Conservation (phyloP, 495 filamentous ascomycete genomes). For the Lasiosphaeria miniovina region DNA sequence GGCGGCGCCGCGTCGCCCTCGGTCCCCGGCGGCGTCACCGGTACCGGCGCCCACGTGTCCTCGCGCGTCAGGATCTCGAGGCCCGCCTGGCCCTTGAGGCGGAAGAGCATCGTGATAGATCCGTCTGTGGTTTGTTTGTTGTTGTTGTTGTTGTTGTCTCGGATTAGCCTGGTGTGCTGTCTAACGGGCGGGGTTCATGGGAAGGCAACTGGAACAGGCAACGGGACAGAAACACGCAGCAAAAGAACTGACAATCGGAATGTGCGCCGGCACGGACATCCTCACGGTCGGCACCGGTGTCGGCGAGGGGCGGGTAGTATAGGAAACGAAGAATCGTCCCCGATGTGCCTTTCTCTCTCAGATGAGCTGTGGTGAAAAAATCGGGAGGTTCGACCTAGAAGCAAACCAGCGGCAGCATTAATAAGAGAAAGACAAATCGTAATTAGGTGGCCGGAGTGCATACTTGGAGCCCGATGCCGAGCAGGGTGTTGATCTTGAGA, state of each 20-base stretch:
- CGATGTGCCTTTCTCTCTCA: constrained; percentile 54
- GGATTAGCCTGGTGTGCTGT: too few species aligned
- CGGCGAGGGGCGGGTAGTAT: constrained; percentile 67
- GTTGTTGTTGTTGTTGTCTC: too few species aligned
- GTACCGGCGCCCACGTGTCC: constrained; percentile 57
- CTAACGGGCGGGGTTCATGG: too few species aligned
- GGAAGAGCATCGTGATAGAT: constrained; percentile 83
- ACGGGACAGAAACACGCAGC: too few species aligned
- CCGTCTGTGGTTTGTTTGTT: constrained; percentile 53
- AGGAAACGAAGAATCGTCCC: constrained; percentile 80
- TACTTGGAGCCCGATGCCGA: constrained; percentile 71
- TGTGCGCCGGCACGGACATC: constrained; percentile 82
- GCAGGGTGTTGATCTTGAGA: constrained; percentile 65
- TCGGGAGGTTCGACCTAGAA: constrained; percentile 30
- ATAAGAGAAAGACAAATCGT: not conserved
- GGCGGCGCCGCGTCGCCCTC: constrained; percentile 60
- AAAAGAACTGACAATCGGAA: constrained; percentile 57
- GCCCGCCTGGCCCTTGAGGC: constrained; percentile 75
- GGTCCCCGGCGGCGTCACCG: constrained; percentile 54
- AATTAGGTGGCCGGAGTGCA: not conserved
- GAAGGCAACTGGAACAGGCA: too few species aligned
- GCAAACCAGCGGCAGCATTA: constrained; percentile 25
- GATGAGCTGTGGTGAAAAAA: constrained; percentile 77
- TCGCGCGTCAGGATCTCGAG: constrained; percentile 73
- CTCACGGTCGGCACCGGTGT: constrained; percentile 65